Percentiles rank a stretch among this genome's conserved stretches.
These are phyloP conservation scores for Fusarium xyrophilum DNA, from an alignment of 2,329 filamentous ascomycete genomes.

Conservation along the genomic window DNA sequence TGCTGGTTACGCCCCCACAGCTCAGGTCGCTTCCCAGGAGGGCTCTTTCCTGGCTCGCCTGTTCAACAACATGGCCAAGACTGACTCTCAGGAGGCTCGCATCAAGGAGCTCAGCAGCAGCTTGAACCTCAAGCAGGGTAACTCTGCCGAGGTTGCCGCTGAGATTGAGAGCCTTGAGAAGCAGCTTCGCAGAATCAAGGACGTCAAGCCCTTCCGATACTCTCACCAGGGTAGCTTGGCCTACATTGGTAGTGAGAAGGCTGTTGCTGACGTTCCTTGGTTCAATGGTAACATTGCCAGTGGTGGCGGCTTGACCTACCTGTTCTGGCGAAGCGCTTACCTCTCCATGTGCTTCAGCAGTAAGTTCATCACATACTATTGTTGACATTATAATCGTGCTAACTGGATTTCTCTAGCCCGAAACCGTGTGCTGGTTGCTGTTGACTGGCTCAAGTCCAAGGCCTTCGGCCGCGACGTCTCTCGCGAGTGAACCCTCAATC, in stretches of 20 bases:
- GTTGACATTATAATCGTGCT: slow-evolving; percentile 4
- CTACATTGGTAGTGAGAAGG: slow-evolving; percentile 98
- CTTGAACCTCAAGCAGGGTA: slow-evolving; percentile 67
- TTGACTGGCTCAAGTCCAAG: slow-evolving; percentile 98
- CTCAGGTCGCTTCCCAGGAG: slow-evolving; percentile 95
- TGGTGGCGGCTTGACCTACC: slow-evolving; percentile 91
- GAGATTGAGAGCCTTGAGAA: slow-evolving; percentile 89
- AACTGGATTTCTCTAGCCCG: slow-evolving; percentile 65
- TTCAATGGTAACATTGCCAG: slow-evolving; percentile 95
- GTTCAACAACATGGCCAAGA: slow-evolving; percentile 99
- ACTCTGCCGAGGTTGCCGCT: slow-evolving; percentile 70
- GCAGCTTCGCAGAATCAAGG: slow-evolving; percentile 86
- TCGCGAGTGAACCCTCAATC: slow-evolving; percentile 65
- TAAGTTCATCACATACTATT: slow-evolving; percentile 60
- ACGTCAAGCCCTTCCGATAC: slow-evolving; percentile 98
- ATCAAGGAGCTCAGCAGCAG: slow-evolving; percentile 71
- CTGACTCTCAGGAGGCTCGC: slow-evolving; percentile 78
- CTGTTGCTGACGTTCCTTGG: slow-evolving; percentile 96
- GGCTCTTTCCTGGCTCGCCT: slow-evolving; percentile 92
- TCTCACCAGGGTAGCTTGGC: slow-evolving; percentile 95
- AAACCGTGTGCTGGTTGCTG: slow-evolving; percentile 88
- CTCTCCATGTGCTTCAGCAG: slow-evolving; percentile 99
- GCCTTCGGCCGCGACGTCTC: slow-evolving; percentile 95
- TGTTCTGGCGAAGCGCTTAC: slow-evolving; percentile 98
- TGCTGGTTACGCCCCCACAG: slow-evolving; percentile 96